phyloP scores from a whole-genome alignment of 2,329 filamentous ascomycete species.

The Plectosphaerella cucumerina region DNA sequence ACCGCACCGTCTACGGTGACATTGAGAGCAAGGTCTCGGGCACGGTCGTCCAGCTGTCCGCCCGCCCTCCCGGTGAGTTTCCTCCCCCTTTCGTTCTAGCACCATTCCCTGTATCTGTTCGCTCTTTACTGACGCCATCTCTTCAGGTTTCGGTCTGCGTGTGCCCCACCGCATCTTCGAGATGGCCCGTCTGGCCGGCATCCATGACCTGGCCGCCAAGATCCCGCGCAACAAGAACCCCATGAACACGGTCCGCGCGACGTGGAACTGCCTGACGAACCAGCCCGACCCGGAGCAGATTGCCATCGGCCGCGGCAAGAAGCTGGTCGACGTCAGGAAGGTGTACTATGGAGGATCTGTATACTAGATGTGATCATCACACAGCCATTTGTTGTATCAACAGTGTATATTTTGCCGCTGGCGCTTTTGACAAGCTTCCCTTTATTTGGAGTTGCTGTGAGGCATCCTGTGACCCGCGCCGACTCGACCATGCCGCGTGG shows the following conservation, averaged over 20 bases:
- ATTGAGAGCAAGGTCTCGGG: slow-evolving; percentile 81
- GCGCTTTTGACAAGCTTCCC: slow-evolving; percentile 1
- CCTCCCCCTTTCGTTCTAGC: not conserved
- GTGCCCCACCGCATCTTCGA: slow-evolving; percentile 91
- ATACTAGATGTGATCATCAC: slow-evolving; percentile 35
- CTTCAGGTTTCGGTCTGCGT: slow-evolving; percentile 83
- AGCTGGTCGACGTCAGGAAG: slow-evolving; percentile 92
- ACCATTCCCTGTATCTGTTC: not conserved
- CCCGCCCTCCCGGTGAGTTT: slow-evolving; percentile 79
- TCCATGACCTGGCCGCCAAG: slow-evolving; percentile 78
- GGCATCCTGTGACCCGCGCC: no score
- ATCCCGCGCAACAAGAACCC: slow-evolving; percentile 87
- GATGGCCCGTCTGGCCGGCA: slow-evolving; percentile 82
- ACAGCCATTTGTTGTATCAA: slow-evolving; percentile 3
- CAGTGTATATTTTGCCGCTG: slow-evolving; percentile 1
- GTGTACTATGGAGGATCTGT: slow-evolving; percentile 89
- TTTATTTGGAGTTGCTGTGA: not conserved
- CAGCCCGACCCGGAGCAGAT: slow-evolving; percentile 88
- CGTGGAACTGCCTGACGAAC: slow-evolving; percentile 74
- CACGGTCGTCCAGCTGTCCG: slow-evolving; percentile 76
- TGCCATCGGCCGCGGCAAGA: slow-evolving; percentile 84
- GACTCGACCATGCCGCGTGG: no score
- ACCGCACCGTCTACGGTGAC: slow-evolving; percentile 85
- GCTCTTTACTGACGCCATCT: not conserved
- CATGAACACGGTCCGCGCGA: slow-evolving; percentile 96